Evolutionary conservation across 2,329 filamentous ascomycete species (phyloP).

Genomic region (Penicillium capsulatum): DNA sequence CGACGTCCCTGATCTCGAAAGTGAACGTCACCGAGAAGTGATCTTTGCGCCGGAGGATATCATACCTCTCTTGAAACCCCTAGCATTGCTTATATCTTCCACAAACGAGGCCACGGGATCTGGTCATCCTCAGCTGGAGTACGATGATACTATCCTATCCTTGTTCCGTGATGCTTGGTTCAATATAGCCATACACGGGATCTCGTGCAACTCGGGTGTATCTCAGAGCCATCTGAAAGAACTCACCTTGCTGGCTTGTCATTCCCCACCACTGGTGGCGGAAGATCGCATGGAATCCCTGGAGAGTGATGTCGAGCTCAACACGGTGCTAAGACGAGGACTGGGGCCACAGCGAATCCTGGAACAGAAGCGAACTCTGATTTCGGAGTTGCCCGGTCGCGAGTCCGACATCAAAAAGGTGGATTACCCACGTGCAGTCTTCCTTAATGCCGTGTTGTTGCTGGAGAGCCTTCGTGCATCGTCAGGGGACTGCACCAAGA

Average conservation of each 20-base stretch:
- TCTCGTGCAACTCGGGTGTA: conserved; percentile 68
- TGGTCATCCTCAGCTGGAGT: conserved; percentile 33
- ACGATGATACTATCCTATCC: conserved; percentile 65
- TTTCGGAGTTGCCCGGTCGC: conserved; percentile 68
- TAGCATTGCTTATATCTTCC: conserved; percentile 75
- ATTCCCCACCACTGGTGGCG: conserved; percentile 81
- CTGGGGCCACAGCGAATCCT: conserved; percentile 68
- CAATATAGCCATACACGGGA: conserved; percentile 93
- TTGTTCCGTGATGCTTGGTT: conserved; percentile 93
- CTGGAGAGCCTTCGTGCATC: conserved; percentile 84
- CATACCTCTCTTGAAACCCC: conserved; percentile 75
- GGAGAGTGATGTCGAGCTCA: conserved; percentile 95
- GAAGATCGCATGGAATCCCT: conserved; percentile 84
- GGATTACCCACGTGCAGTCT: conserved; percentile 86
- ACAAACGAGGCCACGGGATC: conserved; percentile 18
- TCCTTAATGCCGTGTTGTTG: conserved; percentile 83
- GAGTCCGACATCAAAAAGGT: conserved; percentile 74
- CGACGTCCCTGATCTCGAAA: conserved; percentile 71
- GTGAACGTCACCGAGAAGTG: conserved; percentile 70
- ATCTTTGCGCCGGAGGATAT: conserved; percentile 84
- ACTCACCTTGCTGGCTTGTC: conserved; percentile 75
- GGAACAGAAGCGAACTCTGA: conserved; percentile 75
- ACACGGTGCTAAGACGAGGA: conserved; percentile 83
- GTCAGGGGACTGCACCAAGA: conserved; percentile 83
- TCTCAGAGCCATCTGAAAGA: conserved; percentile 71